Evolutionary conservation across 345 rosid genomes (phyloP).

Genomic region (Zanthoxylum bungeanum): DNA sequence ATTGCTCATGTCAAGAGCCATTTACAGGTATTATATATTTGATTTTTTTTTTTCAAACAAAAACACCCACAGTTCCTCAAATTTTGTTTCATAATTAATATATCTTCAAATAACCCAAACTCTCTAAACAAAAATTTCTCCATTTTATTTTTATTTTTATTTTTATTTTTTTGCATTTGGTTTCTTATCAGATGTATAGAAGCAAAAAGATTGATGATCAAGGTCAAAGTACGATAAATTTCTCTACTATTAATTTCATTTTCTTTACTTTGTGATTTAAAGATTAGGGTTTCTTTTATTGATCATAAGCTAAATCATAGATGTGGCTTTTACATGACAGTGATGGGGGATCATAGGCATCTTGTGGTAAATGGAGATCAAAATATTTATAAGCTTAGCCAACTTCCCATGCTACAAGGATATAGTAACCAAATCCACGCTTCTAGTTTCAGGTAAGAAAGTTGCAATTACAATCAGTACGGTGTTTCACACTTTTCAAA

Average conservation of each 20-base stretch:
- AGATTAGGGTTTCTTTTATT: conserved; percentile 22
- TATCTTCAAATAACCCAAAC: too few species aligned
- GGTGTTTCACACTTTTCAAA: too few species aligned
- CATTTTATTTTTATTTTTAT: too few species aligned
- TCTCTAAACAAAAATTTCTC: too few species aligned
- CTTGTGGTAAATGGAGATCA: conserved; percentile 59
- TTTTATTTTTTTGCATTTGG: background rate
- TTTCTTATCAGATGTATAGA: conserved; percentile 65
- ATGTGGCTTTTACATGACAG: conserved; percentile 34
- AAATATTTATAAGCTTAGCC: conserved; percentile 69
- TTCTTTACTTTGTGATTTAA: background rate
- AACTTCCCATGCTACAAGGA: conserved; percentile 73
- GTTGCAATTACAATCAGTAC: background rate
- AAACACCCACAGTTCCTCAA: too few species aligned
- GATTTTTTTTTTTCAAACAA: too few species aligned
- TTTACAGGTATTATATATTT: conserved; percentile 90
- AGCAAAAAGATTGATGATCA: conserved; percentile 74
- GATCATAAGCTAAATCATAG: conserved; percentile 3
- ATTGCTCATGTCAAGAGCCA: conserved; percentile 96
- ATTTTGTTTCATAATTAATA: too few species aligned
- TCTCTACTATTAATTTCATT: background rate
- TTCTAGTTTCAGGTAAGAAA: conserved; percentile 54
- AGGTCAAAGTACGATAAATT: conserved; percentile 47
- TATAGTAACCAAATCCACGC: conserved; percentile 31
- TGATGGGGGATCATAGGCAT: conserved; percentile 52